Evolutionary conservation across 768 basidiomycete genomes (phyloP).

Genomic region (Lanmaoa pseudosensibilis): DNA sequence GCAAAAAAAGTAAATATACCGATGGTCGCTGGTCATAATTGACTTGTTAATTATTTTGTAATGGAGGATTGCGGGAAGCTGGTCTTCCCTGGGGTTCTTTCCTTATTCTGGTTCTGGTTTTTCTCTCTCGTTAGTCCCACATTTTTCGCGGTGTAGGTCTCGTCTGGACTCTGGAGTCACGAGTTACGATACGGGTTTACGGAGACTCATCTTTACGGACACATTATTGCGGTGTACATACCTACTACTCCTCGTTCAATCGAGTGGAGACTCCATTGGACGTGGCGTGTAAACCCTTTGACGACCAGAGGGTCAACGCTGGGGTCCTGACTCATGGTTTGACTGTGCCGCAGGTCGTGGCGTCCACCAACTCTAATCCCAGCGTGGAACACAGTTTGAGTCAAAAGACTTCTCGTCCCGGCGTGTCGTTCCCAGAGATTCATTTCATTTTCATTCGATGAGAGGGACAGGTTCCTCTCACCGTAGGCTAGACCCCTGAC

Average conservation of each 20-base stretch:
- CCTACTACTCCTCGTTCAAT: neutral
- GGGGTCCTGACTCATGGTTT: neutral
- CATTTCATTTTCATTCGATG: neutral
- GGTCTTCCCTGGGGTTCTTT: slow-evolving; percentile 15
- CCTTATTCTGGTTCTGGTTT: neutral
- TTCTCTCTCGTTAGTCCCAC: neutral
- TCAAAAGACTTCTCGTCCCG: neutral
- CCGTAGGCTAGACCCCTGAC: neutral
- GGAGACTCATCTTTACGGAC: neutral
- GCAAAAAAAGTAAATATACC: slow-evolving; percentile 16
- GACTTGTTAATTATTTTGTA: slow-evolving; percentile 22
- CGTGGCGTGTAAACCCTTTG: neutral
- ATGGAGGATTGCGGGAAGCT: slow-evolving; percentile 16
- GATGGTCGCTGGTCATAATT: slow-evolving; percentile 13
- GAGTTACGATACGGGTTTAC: slow-evolving; percentile 4
- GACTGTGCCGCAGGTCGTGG: neutral
- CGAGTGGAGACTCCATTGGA: neutral
- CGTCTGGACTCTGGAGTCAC: neutral
- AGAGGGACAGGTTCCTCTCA: neutral
- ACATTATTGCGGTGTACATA: neutral
- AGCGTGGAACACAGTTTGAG: slow-evolving; percentile 4
- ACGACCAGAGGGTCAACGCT: neutral
- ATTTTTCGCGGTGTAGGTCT: neutral
- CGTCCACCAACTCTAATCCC: neutral
- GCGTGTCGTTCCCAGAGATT: neutral